Evolutionary conservation across 1,284 basidiomycete genomes (phyloP).

Genomic region (Cronartium quercuum): DNA sequence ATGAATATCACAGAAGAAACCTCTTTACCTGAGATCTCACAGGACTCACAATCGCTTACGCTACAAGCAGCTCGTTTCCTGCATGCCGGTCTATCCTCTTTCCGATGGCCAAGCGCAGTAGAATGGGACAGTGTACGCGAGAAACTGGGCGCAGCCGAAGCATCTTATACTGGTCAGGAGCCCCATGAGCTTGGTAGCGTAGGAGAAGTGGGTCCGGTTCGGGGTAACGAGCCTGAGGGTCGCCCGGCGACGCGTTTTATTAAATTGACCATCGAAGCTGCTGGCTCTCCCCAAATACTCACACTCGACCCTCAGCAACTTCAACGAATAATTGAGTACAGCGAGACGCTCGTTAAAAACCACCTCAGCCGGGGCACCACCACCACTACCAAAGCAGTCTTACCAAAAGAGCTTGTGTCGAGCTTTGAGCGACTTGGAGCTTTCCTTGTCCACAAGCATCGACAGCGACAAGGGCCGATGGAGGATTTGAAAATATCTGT

Average conservation of each 20-base stretch:
- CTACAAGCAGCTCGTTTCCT: constrained; percentile 34
- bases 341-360: constrained; percentile 1
- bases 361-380: background rate
- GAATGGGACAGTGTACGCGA: constrained; percentile 4
- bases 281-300: background rate
- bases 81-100: constrained; percentile 6
- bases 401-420: background rate
- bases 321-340: constrained; percentile 8
- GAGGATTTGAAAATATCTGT: background rate
- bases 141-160: background rate
- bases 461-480: background rate
- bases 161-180: background rate
- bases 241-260: background rate
- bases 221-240: background rate
- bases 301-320: constrained; percentile 7
- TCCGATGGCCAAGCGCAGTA: constrained; percentile 18
- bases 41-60: constrained; percentile 16
- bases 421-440: constrained; percentile 18
- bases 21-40: background rate
- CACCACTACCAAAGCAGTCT: background rate
- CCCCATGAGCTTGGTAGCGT: background rate
- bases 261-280: background rate
- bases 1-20: background rate
- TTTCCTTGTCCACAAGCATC: constrained; percentile 18
- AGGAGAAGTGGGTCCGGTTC: background rate